Evolutionary conservation across 169 alveolate genomes (phyloP).

Genomic region (Cryptosporidium viatorum): DNA sequence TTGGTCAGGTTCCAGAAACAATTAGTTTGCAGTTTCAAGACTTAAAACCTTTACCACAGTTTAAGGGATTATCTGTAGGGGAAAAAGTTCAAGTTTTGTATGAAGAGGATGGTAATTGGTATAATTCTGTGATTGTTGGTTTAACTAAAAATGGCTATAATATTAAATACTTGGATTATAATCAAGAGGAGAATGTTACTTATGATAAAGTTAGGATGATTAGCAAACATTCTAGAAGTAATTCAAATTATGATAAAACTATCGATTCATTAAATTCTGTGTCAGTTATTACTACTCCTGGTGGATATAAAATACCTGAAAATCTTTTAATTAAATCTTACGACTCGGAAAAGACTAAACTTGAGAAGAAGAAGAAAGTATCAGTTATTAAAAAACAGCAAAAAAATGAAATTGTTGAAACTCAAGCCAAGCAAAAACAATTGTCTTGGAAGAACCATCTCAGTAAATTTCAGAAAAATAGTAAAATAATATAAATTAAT

Average conservation of each 20-base stretch:
- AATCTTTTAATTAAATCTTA: slow-evolving; percentile 18
- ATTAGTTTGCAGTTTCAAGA: background rate
- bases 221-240: background rate
- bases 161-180: slow-evolving; percentile 36
- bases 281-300: slow-evolving; percentile 50
- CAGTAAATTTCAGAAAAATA: slow-evolving; percentile 5
- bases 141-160: slow-evolving; percentile 23
- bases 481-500: background rate
- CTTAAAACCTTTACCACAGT: background rate
- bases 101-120: slow-evolving; percentile 65
- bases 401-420: slow-evolving; percentile 18
- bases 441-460: slow-evolving; percentile 46
- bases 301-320: slow-evolving; percentile 60
- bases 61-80: slow-evolving; percentile 27
- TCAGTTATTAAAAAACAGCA: slow-evolving; percentile 70
- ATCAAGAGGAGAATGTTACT: slow-evolving; percentile 33
- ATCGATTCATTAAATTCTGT: background rate
- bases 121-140: slow-evolving; percentile 8
- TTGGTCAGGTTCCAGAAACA: slow-evolving; percentile 1
- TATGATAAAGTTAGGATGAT: slow-evolving; percentile 30
- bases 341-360: slow-evolving; percentile 28
- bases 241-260: background rate
- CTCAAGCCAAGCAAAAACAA: slow-evolving; percentile 34
- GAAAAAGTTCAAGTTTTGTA: slow-evolving; percentile 39
- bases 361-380: slow-evolving; percentile 37